Evolutionary conservation across 805 yeast genomes (phyloP).

Genomic region (Ogataea paradorogensis): DNA sequence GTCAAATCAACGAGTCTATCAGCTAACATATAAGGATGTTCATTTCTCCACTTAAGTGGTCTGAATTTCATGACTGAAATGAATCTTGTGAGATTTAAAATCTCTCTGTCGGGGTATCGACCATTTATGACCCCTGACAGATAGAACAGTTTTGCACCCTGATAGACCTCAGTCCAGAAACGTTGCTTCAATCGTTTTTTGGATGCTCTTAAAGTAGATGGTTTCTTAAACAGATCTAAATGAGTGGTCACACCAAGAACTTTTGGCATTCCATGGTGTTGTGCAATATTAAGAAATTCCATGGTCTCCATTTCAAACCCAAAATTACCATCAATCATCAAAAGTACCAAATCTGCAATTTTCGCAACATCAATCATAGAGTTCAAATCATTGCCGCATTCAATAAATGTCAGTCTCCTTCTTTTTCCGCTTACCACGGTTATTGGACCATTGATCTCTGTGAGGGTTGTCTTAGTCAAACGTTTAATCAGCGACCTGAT

Average conservation of each 20-base stretch:
- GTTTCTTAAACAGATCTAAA: conserved; percentile 87
- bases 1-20: conserved; percentile 91
- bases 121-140: conserved; percentile 95
- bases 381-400: conserved; percentile 87
- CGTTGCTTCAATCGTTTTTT: conserved; percentile 90
- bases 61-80: conserved; percentile 97
- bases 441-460: conserved; percentile 91
- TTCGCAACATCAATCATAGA: conserved; percentile 97
- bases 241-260: conserved; percentile 95
- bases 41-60: conserved; percentile 99
- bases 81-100: conserved; percentile 85
- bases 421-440: conserved; percentile 96
- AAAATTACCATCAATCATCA: conserved; percentile 93
- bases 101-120: conserved; percentile 95
- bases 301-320: conserved; percentile 99
- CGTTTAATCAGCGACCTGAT: conserved; percentile 86
- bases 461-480: conserved; percentile 78
- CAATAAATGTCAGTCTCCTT: conserved; percentile 87
- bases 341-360: conserved; percentile 85
- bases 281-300: conserved; percentile 95
- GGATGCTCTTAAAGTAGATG: conserved; percentile 82
- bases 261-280: conserved; percentile 98
- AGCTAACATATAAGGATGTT: conserved; percentile 89
- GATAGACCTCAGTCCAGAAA: conserved; percentile 98
- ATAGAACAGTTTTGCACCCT: conserved; percentile 94